phyloP scores from a whole-genome alignment of 106 monocot species.

The Gastrodia elata region DNA sequence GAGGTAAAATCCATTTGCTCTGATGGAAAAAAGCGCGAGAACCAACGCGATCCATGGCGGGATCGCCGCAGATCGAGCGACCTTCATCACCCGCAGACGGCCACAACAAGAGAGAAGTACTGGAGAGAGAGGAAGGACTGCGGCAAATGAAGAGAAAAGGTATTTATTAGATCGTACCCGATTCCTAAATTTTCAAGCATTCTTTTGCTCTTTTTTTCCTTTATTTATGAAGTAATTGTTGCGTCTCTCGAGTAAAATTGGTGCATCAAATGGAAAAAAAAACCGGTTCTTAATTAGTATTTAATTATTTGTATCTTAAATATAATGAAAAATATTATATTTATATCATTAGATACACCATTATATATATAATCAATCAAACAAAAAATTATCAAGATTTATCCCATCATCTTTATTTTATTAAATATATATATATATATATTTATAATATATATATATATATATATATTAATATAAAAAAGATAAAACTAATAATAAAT shows the following conservation, averaged over 20 bases:
- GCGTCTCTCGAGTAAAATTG: not conserved
- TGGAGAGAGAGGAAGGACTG: not conserved
- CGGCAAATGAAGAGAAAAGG: not conserved
- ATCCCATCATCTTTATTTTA: no score
- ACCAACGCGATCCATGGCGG: constrained; percentile 31
- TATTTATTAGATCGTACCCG: not conserved
- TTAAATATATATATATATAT: no score
- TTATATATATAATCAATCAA: no score
- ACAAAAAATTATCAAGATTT: no score
- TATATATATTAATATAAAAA: no score
- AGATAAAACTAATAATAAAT: no score
- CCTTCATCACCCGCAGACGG: constrained; percentile 36
- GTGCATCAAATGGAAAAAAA: no score
- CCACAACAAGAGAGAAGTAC: not conserved
- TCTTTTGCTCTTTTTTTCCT: not conserved
- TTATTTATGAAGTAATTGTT: constrained; percentile 3
- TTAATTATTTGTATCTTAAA: no score
- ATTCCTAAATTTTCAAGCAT: not conserved
- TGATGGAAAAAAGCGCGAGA: constrained; percentile 12
- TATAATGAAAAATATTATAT: no score
- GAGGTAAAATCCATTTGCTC: constrained; percentile 59
- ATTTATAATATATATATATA: no score
- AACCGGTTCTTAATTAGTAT: no score
- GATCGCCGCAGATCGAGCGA: constrained; percentile 20
- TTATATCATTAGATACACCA: no score